phyloP scores from a whole-genome alignment of 805 yeast species.

The Candida andamanensis region DNA sequence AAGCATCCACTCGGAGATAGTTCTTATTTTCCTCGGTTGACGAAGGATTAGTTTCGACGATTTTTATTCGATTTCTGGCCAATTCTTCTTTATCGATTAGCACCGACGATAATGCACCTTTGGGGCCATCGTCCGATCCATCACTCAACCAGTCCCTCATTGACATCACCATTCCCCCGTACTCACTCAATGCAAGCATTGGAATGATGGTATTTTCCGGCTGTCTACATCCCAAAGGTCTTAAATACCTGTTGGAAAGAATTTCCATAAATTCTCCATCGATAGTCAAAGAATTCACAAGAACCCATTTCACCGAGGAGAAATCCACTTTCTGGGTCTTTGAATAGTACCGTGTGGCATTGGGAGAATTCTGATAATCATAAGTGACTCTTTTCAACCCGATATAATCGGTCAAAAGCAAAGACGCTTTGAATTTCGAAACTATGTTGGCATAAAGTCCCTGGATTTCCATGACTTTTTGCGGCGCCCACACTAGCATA shows the following conservation, averaged over 20 bases:
- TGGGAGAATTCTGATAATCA: slow-evolving; percentile 88
- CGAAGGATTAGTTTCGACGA: slow-evolving; percentile 56
- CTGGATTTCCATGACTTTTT: slow-evolving; percentile 64
- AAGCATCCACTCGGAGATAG: slow-evolving; percentile 71
- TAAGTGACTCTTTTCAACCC: slow-evolving; percentile 87
- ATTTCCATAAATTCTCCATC: slow-evolving; percentile 92
- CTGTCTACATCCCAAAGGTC: slow-evolving; percentile 79
- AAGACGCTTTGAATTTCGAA: slow-evolving; percentile 63
- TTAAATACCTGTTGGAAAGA: slow-evolving; percentile 81
- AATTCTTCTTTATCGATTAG: slow-evolving; percentile 69
- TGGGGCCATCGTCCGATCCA: slow-evolving; percentile 27
- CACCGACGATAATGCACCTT: slow-evolving; percentile 54
- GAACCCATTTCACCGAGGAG: slow-evolving; percentile 79
- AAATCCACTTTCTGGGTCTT: slow-evolving; percentile 72
- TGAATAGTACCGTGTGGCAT: slow-evolving; percentile 72
- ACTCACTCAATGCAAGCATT: slow-evolving; percentile 80
- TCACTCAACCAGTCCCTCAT: slow-evolving; percentile 85
- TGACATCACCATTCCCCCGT: slow-evolving; percentile 93
- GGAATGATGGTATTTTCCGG: slow-evolving; percentile 82
- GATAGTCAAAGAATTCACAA: slow-evolving; percentile 81
- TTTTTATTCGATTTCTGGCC: slow-evolving; percentile 64
- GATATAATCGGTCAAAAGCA: slow-evolving; percentile 79
- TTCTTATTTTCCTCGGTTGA: slow-evolving; percentile 38
- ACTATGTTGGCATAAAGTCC: slow-evolving; percentile 84
- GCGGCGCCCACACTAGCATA: slow-evolving; percentile 73